Evolutionary conservation across 805 yeast genomes (phyloP).

Genomic region (Monosporozyma aquatica): DNA sequence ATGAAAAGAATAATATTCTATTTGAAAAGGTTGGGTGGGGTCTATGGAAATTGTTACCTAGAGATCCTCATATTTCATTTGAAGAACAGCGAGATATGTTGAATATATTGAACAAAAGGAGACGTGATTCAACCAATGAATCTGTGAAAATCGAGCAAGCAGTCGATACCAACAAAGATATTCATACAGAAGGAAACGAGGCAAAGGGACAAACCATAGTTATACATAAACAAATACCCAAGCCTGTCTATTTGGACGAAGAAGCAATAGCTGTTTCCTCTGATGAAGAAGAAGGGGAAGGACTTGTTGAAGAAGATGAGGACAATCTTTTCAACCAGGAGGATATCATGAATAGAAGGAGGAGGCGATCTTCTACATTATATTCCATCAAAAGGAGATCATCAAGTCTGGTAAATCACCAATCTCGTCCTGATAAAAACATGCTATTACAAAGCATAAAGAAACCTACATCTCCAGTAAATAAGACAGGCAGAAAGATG

Average conservation of each 20-base stretch:
- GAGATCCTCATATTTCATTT: constrained; percentile 13
- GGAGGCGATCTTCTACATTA: neutral
- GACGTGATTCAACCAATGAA: constrained; percentile 35
- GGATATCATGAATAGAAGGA: neutral
- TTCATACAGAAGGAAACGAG: too few relatives aligned
- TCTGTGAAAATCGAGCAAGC: too few relatives aligned
- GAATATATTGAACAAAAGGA: constrained; percentile 32
- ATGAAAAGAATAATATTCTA: constrained; percentile 42
- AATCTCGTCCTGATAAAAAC: constrained; percentile 16
- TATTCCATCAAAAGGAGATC: constrained; percentile 13
- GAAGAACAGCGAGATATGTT: constrained; percentile 34
- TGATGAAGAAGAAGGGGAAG: constrained; percentile 27
- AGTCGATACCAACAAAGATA: constrained; percentile 6
- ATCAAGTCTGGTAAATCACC: constrained; percentile 20
- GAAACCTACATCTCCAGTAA: constrained; percentile 1
- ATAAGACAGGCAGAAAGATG: neutral
- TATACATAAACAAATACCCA: neutral
- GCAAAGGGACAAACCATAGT: neutral
- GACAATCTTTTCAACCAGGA: too few relatives aligned
- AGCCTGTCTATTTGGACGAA: constrained; percentile 31
- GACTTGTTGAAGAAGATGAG: constrained; percentile 7
- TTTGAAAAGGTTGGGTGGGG: constrained; percentile 98
- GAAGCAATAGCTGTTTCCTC: constrained; percentile 30
- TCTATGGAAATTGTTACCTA: constrained; percentile 69
- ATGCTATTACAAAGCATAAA: too few relatives aligned